Evolutionary conservation across 805 yeast species (phyloP), one percentile per base, ranked within the genome.

Genomic region (Kazachstania kunashirensis): DNA sequence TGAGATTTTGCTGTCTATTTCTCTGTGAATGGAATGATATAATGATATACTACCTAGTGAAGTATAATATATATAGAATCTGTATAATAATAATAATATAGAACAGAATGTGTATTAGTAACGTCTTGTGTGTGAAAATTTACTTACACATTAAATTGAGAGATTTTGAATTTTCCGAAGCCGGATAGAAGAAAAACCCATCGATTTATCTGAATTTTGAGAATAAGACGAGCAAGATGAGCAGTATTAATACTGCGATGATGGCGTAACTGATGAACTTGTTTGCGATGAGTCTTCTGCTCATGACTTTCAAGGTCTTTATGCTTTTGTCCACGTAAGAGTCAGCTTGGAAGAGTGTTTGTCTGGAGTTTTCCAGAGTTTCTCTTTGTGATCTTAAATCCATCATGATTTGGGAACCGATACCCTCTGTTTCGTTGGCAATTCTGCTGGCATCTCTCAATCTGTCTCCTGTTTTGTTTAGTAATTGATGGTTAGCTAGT

Each of bases 301-400:
- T 81, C 98, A 92, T 92, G 14, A 84, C 71, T 50, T 85, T 77
- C 50, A 92, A 66, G 1, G 97, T 92, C 39, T 82, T 74, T 38
- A 92, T 72, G 38, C 92, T 79, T 54, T 82, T 79, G 61, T 92
- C 97, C 36, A 92, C 95, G 52, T 88, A 85, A 1, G 81, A 76
- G 55, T 92, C 97, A 0, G 97, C 97, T 44, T 86, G 89, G 61
- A 73, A 73, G 34, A 92, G 65, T 0, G 95, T 84, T 49, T 81
- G 83, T 58, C 96, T 75, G 16, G 95, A 76, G 49, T 88, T 85
- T 37, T 75, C 66, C 30, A 92, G 73, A 53, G 94, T 96, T 52
- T 92, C 98, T 40, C 98, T 69, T 63, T 92, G 98, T 18, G 95
- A 79, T 42, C 96, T 71, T 46, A 92, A 66, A 55, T 89, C 95